phyloP scores from a whole-genome alignment of 208 protist species.

The Wallacemonas rigidus region DNA sequence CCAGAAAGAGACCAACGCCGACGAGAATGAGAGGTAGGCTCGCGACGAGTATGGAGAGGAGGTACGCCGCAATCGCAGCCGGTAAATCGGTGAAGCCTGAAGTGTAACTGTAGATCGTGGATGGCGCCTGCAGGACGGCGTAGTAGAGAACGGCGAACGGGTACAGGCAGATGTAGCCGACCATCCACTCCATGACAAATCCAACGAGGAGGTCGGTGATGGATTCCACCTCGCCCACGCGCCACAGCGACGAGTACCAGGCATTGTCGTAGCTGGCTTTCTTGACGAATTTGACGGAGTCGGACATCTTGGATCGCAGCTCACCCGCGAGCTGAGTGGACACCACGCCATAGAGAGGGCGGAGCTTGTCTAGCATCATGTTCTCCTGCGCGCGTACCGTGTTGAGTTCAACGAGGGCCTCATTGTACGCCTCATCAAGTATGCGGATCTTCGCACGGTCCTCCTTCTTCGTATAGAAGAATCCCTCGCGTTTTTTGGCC shows the following conservation, averaged over 20 bases:
- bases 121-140: slow-evolving; percentile 74
- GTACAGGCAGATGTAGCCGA: slow-evolving; percentile 80
- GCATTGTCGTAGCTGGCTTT: slow-evolving; percentile 81
- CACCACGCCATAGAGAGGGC: slow-evolving; percentile 85
- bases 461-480: slow-evolving; percentile 61
- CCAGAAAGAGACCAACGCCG: slow-evolving; percentile 32
- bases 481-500: slow-evolving; percentile 56
- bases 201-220: slow-evolving; percentile 77
- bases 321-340: slow-evolving; percentile 80
- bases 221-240: slow-evolving; percentile 61
- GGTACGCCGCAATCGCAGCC: slow-evolving; percentile 58
- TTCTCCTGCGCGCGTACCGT: slow-evolving; percentile 59
- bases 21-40: slow-evolving; percentile 62
- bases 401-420: slow-evolving; percentile 46
- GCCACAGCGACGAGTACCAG: slow-evolving; percentile 80
- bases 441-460: slow-evolving; percentile 73
- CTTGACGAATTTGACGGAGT: slow-evolving; percentile 62
- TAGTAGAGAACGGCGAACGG: slow-evolving; percentile 86
- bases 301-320: slow-evolving; percentile 61
- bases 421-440: slow-evolving; percentile 69
- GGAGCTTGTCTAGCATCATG: slow-evolving; percentile 77
- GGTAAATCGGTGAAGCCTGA: slow-evolving; percentile 63
- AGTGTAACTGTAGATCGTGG: slow-evolving; percentile 78
- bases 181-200: slow-evolving; percentile 83
- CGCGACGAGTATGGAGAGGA: slow-evolving; percentile 62